phyloP scores from a whole-genome alignment of 768 basidiomycete species.

The Russula lepida region DNA sequence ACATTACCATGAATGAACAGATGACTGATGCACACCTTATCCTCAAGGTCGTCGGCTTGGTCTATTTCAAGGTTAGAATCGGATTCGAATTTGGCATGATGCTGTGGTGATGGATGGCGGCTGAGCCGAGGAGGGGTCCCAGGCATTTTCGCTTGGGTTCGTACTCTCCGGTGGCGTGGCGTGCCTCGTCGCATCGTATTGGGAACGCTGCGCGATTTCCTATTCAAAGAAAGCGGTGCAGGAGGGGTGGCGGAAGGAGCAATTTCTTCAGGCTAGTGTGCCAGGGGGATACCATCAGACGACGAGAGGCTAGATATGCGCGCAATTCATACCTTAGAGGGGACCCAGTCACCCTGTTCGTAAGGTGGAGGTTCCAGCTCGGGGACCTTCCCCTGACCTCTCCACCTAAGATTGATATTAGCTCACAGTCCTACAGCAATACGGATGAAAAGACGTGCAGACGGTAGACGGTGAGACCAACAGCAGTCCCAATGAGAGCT shows the following conservation, averaged over 20 bases:
- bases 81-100: slow-evolving; percentile 34
- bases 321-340: slow-evolving; percentile 2
- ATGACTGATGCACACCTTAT: slow-evolving; percentile 9
- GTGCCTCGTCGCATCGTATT: slow-evolving; percentile 30
- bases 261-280: not conserved
- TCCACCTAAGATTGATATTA: slow-evolving; percentile 45
- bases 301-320: not conserved
- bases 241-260: slow-evolving; percentile 28
- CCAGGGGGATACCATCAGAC: not conserved
- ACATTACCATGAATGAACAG: not conserved
- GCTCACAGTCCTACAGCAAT: slow-evolving; percentile 1
- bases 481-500: slow-evolving; percentile 78
- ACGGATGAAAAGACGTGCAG: slow-evolving; percentile 44
- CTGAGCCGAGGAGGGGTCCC: slow-evolving; percentile 19
- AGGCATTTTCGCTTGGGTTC: slow-evolving; percentile 20
- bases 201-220: slow-evolving; percentile 31
- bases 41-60: slow-evolving; percentile 12
- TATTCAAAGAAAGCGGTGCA: slow-evolving; percentile 30
- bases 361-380: slow-evolving; percentile 45
- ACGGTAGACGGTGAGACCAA: slow-evolving; percentile 80
- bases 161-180: slow-evolving; percentile 32
- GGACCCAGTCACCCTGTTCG: slow-evolving; percentile 49
- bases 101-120: slow-evolving; percentile 22
- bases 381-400: slow-evolving; percentile 58
- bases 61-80: slow-evolving; percentile 28